Evolutionary conservation across 192 early-diverging fungal genomes (phyloP).

Genomic region (Allomyces arbusculus): DNA sequence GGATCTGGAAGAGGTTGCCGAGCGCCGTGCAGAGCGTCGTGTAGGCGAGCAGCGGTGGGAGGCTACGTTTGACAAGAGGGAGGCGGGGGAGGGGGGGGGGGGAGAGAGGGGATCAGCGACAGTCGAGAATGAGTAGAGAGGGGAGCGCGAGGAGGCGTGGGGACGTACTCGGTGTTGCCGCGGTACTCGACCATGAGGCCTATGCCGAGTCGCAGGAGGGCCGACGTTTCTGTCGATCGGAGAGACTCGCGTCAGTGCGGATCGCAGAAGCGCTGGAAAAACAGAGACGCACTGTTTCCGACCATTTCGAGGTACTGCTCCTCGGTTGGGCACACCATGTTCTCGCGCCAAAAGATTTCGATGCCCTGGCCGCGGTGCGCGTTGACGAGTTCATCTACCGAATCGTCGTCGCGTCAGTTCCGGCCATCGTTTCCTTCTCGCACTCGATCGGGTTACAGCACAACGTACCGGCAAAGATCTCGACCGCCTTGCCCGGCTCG

Average conservation of each 20-base stretch:
- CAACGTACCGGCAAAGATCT: slow-evolving; percentile 52
- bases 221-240: slow-evolving; percentile 62
- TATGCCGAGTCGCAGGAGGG: slow-evolving; percentile 79
- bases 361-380: slow-evolving; percentile 92
- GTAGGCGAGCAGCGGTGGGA: slow-evolving; percentile 27
- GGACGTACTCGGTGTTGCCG: slow-evolving; percentile 11
- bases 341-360: slow-evolving; percentile 93
- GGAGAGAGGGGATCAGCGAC: not conserved
- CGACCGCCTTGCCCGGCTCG: slow-evolving; percentile 24
- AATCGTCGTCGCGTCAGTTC: too few species aligned
- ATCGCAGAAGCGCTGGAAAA: not conserved
- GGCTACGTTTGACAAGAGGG: not conserved
- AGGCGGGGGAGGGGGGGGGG: too few species aligned
- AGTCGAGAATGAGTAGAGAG: too few species aligned
- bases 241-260: not conserved
- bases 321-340: slow-evolving; percentile 72
- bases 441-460: not conserved
- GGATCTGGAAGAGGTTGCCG: slow-evolving; percentile 88
- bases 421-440: too few species aligned
- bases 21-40: slow-evolving; percentile 61
- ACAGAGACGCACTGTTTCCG: slow-evolving; percentile 51
- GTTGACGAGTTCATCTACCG: slow-evolving; percentile 57
- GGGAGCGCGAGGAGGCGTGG: not conserved
- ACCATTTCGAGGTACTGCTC: slow-evolving; percentile 90
- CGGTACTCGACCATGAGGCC: slow-evolving; percentile 71